These are phyloP conservation scores for Macaranga tanarius DNA, from an alignment of 441 rosid species.

Conservation along the genomic window DNA sequence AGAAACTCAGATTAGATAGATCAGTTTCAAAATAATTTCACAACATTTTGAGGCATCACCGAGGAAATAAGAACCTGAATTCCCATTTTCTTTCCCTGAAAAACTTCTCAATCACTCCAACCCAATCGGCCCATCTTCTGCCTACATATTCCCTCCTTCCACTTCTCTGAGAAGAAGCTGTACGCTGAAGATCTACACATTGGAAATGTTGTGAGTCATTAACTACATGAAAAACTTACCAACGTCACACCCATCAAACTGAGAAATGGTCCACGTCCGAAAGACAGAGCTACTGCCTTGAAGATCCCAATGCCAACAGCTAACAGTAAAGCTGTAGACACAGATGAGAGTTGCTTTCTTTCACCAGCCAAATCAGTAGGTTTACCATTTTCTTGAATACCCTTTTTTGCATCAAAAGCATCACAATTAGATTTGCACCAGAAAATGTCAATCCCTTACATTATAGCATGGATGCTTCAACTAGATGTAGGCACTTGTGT, in stretches of 20 bases:
- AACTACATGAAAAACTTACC: constrained; percentile 43
- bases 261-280: constrained; percentile 76
- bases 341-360: constrained; percentile 85
- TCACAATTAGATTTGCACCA: not conserved
- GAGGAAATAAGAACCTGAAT: constrained; percentile 64
- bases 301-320: constrained; percentile 81
- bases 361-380: constrained; percentile 35
- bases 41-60: constrained; percentile 9
- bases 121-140: constrained; percentile 74
- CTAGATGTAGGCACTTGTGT: not conserved
- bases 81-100: constrained; percentile 81
- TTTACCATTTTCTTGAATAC: constrained; percentile 36
- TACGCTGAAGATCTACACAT: constrained; percentile 89
- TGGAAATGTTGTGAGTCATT: not conserved
- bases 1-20: constrained; percentile 23
- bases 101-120: constrained; percentile 71
- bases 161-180: constrained; percentile 74
- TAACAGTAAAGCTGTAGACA: constrained; percentile 83
- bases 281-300: constrained; percentile 70
- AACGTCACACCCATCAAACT: constrained; percentile 71
- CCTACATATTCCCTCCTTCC: constrained; percentile 83
- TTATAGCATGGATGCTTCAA: not conserved
- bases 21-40: constrained; percentile 19
- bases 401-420: constrained; percentile 36
- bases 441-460: not conserved